Base-by-base conservation (phyloP, 2,329 filamentous ascomycete species). In the Chaetomium sp. region DNA sequence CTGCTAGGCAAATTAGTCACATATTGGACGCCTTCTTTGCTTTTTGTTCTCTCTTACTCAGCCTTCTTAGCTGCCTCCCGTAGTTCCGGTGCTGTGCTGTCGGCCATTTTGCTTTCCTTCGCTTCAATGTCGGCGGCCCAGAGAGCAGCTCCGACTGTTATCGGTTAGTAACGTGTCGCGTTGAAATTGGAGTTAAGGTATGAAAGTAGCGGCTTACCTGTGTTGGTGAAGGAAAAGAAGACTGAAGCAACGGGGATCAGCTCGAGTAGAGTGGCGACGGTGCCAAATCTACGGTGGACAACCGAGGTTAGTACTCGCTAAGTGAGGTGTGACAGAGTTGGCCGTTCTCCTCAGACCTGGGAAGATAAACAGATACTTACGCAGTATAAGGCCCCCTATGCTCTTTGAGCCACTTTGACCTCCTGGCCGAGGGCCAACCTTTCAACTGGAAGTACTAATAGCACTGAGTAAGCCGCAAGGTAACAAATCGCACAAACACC, bases 361-460 rank as follows among this genome's bases (percentile, higher is more conserved):
- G 19, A 27, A 27, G 19, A 27, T 27, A 27, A 27, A 27, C 19
- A 27, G 19, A 27, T 27, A 77, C 84, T 71, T 74, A 94, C 88
- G 87, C 84, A 9, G 89, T 88, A 73, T 96, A 96, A 19, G 88
- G 85, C 5, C 82, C 89, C 55, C 80, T 78, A 62, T 91, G 82
- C 65, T 82, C 76, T 62, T 84, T 76, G 27, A 96, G 74, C 78
- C 86, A 95, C 49, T 84, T 78, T 47, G 82, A 78, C 65, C 77
- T 81, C 70, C 89, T 80, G 9, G 75, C 74, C 34, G 76, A 72
- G 44, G 81, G 81, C 89, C 90, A 95, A 48, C 82, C 81, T 74
- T 96, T 97, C 59, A 97, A 78, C 74, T 95, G 89, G 70, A 96
- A 96, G 72, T 96, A 96, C 72, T 94, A 70, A 3, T 70, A 68